Percentiles rank a stretch among this genome's conserved stretches.
These are phyloP conservation scores for Capsicum rhomboideum DNA, from an alignment of 257 asterid species.

Conservation along the genomic window DNA sequence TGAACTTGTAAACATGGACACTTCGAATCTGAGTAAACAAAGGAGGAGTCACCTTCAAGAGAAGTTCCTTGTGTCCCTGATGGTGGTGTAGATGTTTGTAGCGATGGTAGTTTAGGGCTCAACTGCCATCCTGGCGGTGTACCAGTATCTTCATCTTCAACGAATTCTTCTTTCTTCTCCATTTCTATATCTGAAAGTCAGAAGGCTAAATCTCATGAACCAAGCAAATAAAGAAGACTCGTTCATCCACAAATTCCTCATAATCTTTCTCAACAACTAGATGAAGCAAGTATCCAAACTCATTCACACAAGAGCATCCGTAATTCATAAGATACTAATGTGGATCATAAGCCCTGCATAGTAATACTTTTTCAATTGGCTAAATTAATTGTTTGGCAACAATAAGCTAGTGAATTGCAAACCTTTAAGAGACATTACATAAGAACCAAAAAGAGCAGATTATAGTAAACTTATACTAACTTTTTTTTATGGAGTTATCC, in stretches of 20 bases:
- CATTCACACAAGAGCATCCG: neutral
- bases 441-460: neutral
- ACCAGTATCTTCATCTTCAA: constrained; percentile 38
- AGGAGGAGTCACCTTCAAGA: constrained; percentile 31
- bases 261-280: neutral
- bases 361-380: neutral
- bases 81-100: constrained; percentile 29
- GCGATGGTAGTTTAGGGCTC: constrained; percentile 23
- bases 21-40: neutral
- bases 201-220: constrained; percentile 11
- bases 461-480: neutral
- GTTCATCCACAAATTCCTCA: neutral
- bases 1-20: neutral
- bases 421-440: neutral
- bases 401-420: neutral
- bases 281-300: neutral
- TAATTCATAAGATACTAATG: neutral
- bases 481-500: neutral
- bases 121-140: constrained; percentile 74
- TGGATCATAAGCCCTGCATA: neutral
- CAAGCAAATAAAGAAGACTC: constrained; percentile 1
- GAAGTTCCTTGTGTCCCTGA: constrained; percentile 22
- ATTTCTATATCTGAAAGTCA: constrained; percentile 24
- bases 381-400: neutral
- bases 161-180: constrained; percentile 33